These are phyloP conservation scores for Alternaria alternata DNA, from an alignment of 2,329 filamentous ascomycete species.

Conservation along the genomic window DNA sequence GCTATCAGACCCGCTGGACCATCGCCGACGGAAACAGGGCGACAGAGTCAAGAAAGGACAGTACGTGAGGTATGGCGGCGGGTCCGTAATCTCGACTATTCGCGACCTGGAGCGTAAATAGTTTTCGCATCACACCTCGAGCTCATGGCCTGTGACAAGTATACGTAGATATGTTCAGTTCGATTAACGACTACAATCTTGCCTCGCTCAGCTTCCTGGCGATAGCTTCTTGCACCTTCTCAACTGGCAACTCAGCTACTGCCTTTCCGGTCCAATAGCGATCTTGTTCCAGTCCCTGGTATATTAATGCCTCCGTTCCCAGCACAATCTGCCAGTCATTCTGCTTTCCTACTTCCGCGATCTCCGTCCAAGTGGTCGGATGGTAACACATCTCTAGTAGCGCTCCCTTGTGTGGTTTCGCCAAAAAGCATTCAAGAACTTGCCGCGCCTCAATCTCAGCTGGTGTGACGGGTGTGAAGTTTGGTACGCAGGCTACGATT, in stretches of 20 bases:
- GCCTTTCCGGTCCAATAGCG: conserved; percentile 69
- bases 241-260: conserved; percentile 66
- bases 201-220: conserved; percentile 45
- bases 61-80: conserved; percentile 77
- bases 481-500: conserved; percentile 77
- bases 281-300: conserved; percentile 75
- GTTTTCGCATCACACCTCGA: neutral
- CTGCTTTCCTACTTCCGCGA: conserved; percentile 67
- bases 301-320: conserved; percentile 79
- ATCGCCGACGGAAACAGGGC: conserved; percentile 67
- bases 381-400: conserved; percentile 88
- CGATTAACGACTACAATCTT: conserved; percentile 25
- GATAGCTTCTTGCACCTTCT: conserved; percentile 65
- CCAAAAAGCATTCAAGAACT: conserved; percentile 62
- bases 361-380: conserved; percentile 69
- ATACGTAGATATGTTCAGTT: neutral
- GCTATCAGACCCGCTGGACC: conserved; percentile 74
- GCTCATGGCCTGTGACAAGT: neutral
- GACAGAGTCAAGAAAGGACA: conserved; percentile 73
- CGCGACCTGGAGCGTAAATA: conserved; percentile 63
- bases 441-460: conserved; percentile 68
- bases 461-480: conserved; percentile 72
- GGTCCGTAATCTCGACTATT: conserved; percentile 72
- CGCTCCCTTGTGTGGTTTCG: conserved; percentile 66
- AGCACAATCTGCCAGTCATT: conserved; percentile 77